A percentile compares a stretch with the other conserved stretches of the same genome.
Conservation (phyloP, 179 eudicot genomes). For the Actinidia polygama region DNA sequence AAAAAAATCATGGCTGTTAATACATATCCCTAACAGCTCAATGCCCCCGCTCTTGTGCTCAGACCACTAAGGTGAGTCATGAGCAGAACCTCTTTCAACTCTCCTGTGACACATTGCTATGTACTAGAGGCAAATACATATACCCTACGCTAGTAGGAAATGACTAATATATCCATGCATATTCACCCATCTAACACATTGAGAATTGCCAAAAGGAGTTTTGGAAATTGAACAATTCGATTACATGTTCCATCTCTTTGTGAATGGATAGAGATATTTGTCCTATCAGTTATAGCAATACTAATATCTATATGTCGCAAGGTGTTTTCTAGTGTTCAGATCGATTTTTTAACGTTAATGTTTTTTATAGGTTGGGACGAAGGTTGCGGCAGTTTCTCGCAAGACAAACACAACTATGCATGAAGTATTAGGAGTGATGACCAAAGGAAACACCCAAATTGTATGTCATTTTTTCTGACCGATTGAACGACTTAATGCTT, state of each 20-base stretch:
- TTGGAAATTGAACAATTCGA: neutral
- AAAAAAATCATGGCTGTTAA: no score
- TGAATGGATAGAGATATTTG: neutral
- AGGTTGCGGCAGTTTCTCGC: conserved; percentile 96
- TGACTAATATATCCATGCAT: no score
- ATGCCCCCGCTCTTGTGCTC: no score
- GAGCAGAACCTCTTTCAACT: no score
- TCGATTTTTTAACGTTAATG: neutral
- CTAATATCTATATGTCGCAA: neutral
- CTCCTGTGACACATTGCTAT: no score
- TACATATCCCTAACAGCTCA: no score
- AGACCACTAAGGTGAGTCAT: no score
- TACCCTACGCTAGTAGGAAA: no score
- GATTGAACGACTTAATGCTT: neutral
- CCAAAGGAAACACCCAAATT: conserved; percentile 91
- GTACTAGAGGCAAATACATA: no score
- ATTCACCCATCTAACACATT: no score
- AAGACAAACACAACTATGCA: conserved; percentile 94
- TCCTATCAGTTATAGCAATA: no score
- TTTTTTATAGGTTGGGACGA: conserved; percentile 82
- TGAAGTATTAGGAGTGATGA: conserved; percentile 92
- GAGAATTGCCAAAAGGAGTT: neutral
- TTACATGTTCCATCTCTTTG: conserved; percentile 1
- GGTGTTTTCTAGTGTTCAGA: neutral
- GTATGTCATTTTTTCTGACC: conserved; percentile 46